Conservation (phyloP, 768 basidiomycete species). For the Leccinum olivaceopallidum region DNA sequence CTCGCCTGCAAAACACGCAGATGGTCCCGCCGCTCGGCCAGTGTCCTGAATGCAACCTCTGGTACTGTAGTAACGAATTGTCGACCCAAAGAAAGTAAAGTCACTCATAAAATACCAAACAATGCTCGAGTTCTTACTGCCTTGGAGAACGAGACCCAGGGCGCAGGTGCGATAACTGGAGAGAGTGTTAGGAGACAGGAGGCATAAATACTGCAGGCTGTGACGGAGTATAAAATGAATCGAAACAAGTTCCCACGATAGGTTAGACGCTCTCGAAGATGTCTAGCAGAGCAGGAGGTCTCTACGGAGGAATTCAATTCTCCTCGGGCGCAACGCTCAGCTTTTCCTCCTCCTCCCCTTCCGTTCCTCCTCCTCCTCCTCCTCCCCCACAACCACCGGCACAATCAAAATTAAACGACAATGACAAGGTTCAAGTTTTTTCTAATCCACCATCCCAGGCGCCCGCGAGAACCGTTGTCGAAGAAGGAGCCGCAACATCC, state of each 20-base stretch:
- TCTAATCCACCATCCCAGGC: slow-evolving; percentile 21
- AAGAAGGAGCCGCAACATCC: slow-evolving; percentile 26
- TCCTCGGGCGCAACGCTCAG: slow-evolving; percentile 62
- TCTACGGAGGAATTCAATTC: slow-evolving; percentile 88
- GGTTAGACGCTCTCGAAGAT: slow-evolving; percentile 41
- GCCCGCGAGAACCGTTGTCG: slow-evolving; percentile 28
- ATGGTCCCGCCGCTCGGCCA: no score
- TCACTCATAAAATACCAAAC: no score
- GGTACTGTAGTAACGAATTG: no score
- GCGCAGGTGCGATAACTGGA: no score
- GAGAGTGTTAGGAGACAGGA: no score
- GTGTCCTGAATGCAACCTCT: no score
- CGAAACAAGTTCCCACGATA: slow-evolving; percentile 17
- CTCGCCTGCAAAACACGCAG: no score
- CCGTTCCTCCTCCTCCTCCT: slow-evolving; percentile 25
- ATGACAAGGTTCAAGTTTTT: slow-evolving; percentile 11
- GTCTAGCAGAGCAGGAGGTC: slow-evolving; percentile 79
- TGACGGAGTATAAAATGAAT: no score
- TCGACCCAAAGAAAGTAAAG: no score
- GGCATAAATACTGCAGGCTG: no score
- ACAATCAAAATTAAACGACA: slow-evolving; percentile 21
- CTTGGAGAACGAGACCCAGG: no score
- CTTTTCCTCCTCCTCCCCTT: slow-evolving; percentile 37
- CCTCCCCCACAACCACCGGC: slow-evolving; percentile 21
- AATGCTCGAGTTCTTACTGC: no score